Conservation (phyloP, 2,329 filamentous ascomycete genomes). For the Exophiala xenobiotica region DNA sequence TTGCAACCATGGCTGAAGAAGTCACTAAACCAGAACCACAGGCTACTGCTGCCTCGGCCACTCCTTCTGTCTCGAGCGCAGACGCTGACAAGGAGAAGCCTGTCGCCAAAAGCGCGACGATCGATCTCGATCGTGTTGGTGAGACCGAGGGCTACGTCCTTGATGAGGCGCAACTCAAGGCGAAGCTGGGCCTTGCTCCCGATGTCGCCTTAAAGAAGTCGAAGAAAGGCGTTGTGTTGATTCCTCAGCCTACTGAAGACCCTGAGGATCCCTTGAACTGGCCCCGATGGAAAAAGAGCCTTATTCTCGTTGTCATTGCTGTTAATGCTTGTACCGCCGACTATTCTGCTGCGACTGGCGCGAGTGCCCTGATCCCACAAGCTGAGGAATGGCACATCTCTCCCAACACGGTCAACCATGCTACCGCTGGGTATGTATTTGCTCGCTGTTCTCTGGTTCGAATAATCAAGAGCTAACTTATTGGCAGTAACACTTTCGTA, state of each 20-base stretch:
- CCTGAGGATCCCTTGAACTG: slow-evolving; percentile 57
- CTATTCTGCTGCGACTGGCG: slow-evolving; percentile 49
- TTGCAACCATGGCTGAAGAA: slow-evolving; percentile 1
- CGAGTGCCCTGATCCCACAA: slow-evolving; percentile 47
- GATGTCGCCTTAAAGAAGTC: slow-evolving; percentile 38
- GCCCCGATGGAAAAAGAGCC: slow-evolving; percentile 50
- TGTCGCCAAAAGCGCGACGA: not conserved
- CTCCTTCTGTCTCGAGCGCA: slow-evolving; percentile 22
- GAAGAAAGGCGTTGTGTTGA: slow-evolving; percentile 47
- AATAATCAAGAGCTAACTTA: slow-evolving; percentile 3
- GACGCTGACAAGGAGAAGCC: slow-evolving; percentile 12
- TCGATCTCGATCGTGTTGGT: slow-evolving; percentile 31
- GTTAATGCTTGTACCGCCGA: slow-evolving; percentile 50
- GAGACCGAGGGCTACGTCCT: slow-evolving; percentile 31
- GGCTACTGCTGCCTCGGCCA: slow-evolving; percentile 6
- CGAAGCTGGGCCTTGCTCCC: slow-evolving; percentile 26
- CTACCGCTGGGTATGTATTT: slow-evolving; percentile 41
- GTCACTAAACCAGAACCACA: not conserved
- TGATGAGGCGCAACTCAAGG: slow-evolving; percentile 26
- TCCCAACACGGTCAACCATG: slow-evolving; percentile 52
- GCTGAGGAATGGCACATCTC: slow-evolving; percentile 50
- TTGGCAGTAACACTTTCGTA: slow-evolving; percentile 50
- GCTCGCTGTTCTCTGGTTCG: not conserved
- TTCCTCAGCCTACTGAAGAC: slow-evolving; percentile 55
- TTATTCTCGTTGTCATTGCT: slow-evolving; percentile 51